A percentile compares a stretch with the other conserved stretches of the same genome.
These are phyloP conservation scores for Thelonectria olida DNA, from an alignment of 2,329 filamentous ascomycete genomes.

Conservation along the genomic window DNA sequence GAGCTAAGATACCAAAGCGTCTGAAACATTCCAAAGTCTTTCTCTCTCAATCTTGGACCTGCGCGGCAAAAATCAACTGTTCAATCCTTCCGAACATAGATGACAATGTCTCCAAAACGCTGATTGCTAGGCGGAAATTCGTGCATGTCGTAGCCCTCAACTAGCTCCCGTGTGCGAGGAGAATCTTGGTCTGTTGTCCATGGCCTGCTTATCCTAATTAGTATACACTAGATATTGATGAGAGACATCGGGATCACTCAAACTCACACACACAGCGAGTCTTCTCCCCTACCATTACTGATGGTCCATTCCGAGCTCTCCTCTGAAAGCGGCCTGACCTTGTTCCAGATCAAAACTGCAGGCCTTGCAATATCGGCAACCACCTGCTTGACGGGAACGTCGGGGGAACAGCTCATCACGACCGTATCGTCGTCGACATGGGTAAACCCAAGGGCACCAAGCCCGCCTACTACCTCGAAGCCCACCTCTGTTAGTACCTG, in stretches of 20 bases:
- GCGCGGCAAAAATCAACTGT: no score
- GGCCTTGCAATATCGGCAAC: constrained; percentile 31
- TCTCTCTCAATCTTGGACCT: no score
- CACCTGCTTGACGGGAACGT: constrained; percentile 30
- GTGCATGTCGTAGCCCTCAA: background rate
- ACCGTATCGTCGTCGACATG: constrained; percentile 26
- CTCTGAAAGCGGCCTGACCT: background rate
- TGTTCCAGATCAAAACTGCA: constrained; percentile 24
- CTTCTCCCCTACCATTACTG: no score
- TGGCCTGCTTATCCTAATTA: background rate
- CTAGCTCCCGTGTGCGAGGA: background rate
- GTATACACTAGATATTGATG: background rate
- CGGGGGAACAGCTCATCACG: constrained; percentile 20
- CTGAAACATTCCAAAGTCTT: no score
- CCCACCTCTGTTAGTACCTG: background rate
- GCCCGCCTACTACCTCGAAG: constrained; percentile 20
- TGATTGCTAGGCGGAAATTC: background rate
- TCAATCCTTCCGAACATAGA: constrained; percentile 6
- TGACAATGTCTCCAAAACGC: background rate
- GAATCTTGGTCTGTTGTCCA: constrained; percentile 14
- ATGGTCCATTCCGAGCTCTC: background rate
- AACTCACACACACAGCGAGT: no score
- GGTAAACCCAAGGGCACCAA: constrained; percentile 22
- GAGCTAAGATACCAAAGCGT: no score
- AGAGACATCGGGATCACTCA: no score